Evolutionary conservation across 2,329 filamentous ascomycete genomes (phyloP), one percentile per base, ranked within the genome.

Genomic region (Ophiostoma sp.): DNA sequence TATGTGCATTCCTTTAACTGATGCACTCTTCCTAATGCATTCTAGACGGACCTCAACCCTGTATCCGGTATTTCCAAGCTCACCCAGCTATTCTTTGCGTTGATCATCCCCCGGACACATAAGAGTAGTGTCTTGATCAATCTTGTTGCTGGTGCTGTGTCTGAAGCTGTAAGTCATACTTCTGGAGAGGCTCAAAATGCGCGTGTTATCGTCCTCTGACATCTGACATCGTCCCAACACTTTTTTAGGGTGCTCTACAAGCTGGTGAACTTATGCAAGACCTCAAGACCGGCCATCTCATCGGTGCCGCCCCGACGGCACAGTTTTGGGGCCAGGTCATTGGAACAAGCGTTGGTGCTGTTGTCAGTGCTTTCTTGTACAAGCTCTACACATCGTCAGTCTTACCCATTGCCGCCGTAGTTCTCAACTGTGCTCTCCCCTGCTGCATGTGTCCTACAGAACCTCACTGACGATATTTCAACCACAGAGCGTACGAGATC

Each of bases 301-400:
- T 99, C 0, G 95, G 95, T 12, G 96, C 96, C 0, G 93, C 94
- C 3, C 96, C 96, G 0, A 96, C 93, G 78, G 96, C 96, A 0
- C 96, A 99, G 79, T 99, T 99, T 80, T 98, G 93, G 87, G 96
- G 96, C 0, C 96, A 99, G 80, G 89, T 98, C 25, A 95, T 99
- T 71, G 96, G 96, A 4, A 93, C 92, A 48, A 91, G 93, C 0
- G 90, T 93, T 1, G 96, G 96, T 1, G 95, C 96, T 0, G 87
- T 98, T 12, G 87, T 97, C 6, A 95, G 92, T 74, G 94, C 95
- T 0, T 88, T 92, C 2, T 92, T 98, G 2, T 99, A 99, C 81
- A 91, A 91, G 74, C 85, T 98, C 17, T 99, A 99, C 79, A 95
- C 94, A 2, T 79, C 83, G 85, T 87, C 75, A 76, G 84, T 80